phyloP scores from a whole-genome alignment of 306 rosid genomes.

The Purshia tridentata region DNA sequence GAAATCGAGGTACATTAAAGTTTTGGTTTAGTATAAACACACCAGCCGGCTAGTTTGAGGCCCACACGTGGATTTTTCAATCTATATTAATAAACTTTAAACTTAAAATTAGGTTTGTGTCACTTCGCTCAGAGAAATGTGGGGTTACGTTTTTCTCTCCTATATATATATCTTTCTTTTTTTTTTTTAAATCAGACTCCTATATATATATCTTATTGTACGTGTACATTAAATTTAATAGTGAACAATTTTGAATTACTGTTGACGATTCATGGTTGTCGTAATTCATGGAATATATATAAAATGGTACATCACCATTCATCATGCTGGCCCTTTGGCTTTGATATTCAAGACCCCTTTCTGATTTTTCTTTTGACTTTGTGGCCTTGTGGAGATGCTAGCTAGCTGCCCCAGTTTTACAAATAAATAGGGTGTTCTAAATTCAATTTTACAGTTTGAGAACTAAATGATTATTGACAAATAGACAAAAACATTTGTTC shows the following conservation, averaged over 20 bases:
- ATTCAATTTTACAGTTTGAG: too few relatives aligned
- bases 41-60: slow-evolving; percentile 22
- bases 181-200: too few relatives aligned
- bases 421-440: too few relatives aligned
- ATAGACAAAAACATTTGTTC: too few relatives aligned
- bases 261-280: slow-evolving; percentile 4
- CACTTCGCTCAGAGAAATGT: slow-evolving; percentile 39
- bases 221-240: neutral
- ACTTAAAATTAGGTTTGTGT: slow-evolving; percentile 46
- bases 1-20: neutral
- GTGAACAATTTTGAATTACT: slow-evolving; percentile 12
- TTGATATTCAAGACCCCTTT: slow-evolving; percentile 10
- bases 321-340: neutral
- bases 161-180: neutral
- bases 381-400: neutral
- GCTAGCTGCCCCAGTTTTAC: too few relatives aligned
- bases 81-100: slow-evolving; percentile 11
- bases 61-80: slow-evolving; percentile 31
- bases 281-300: neutral
- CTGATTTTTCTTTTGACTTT: slow-evolving; percentile 27
- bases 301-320: neutral
- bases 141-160: slow-evolving; percentile 36
- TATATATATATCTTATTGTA: neutral
- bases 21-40: neutral
- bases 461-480: too few relatives aligned